Base-by-base conservation (phyloP, 1,284 basidiomycete genomes). In the Erythrobasidium hasegawianum region DNA sequence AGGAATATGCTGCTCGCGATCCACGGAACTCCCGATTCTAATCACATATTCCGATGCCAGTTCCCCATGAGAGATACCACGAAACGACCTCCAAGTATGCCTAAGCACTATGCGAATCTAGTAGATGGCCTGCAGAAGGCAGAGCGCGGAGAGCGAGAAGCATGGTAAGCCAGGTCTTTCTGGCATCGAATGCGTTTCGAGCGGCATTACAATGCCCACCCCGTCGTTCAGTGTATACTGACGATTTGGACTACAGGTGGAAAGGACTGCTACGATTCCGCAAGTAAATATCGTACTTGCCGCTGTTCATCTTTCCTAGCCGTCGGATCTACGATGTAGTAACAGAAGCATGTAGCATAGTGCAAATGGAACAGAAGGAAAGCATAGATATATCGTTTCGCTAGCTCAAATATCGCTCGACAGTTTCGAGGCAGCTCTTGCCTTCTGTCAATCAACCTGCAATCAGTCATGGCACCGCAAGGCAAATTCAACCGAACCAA, bases 31-130 rank as follows among this genome's bases (percentile, higher is more conserved):
- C 16, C 39, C 26, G 38, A 16, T 14, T 38, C 10, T n/a, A 9
- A 27, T 14, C 8, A 38, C 47, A 10, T 18, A 3, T 22, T 29
- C 3, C 40, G 10, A 8, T 9, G 20, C 20, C 45, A 65, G 62
- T 65, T 57, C 41, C 62, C 62, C 16, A 7, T 65, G 8, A 65
- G 55, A 27, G 62, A 65, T 27, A 57, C 50, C 18, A 55, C 54
- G 11, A 26, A 52, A 43, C 57, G 52, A 38, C 62, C 62, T 20
- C 56, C 62, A 2, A 65, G 62, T 39, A 45, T 56, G 33, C 62
- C 62, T 13, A 65, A 65, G 20, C 62, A 65, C 49, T 65, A 65
- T 47, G 56, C 45, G 18, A 58, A 65, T 33, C 47, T 65, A 9
- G 14, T 65, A 45, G 53, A 65, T 33, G 62, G 62, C 33, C 41